Base-by-base conservation (phyloP, 1,284 basidiomycete species). In the Apiotrichum laibachii region DNA sequence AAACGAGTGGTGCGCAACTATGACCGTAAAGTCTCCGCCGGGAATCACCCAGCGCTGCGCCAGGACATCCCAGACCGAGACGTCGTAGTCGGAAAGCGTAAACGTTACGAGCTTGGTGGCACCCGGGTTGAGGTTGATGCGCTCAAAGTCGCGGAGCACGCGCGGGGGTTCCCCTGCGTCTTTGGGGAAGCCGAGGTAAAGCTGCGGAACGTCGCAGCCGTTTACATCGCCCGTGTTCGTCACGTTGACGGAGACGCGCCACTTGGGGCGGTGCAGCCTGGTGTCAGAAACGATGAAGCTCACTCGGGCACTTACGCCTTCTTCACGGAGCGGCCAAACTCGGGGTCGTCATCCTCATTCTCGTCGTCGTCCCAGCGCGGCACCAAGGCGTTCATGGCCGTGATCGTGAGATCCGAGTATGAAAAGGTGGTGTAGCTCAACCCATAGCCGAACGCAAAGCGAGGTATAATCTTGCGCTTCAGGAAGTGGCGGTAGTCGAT, bases 401-500 rank as follows among this genome's bases (percentile, higher is more conserved):
- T 16, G 33, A 58, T 26, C 33, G 37, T 12, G 22, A 59, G 42
- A 50, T 60, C 48, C 6, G 49, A 22, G 71, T 89, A 90, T 35
- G 82, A 77, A 75, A 94, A 96, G 0, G 78, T 82, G 39, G 92
- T 88, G 80, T 94, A 95, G 59, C 86, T 89, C 66, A 94, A 76
- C 0, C 91, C 91, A 72, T 85, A 91, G 0, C 91, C 91, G 72
- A 92, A 93, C 69, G 88, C 86, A 72, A 80, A 87, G 21, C 84
- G 80, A 0, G 86, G 86, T 1, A 76, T 76, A 59, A 86, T 85
- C 59, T 81, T 75, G 64, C 86, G 82, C 53, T 84, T 80, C 64
- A 90, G 87, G 71, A 92, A 92, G 72, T 85, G 83, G 35, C 88
- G 80, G 72, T 90, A 90, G 77, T 90, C 89, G 69, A 91, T 86